Evolutionary conservation across 2,329 filamentous ascomycete species (phyloP), one percentile per base, ranked within the genome.

Genomic region (Fusarium torreyae): DNA sequence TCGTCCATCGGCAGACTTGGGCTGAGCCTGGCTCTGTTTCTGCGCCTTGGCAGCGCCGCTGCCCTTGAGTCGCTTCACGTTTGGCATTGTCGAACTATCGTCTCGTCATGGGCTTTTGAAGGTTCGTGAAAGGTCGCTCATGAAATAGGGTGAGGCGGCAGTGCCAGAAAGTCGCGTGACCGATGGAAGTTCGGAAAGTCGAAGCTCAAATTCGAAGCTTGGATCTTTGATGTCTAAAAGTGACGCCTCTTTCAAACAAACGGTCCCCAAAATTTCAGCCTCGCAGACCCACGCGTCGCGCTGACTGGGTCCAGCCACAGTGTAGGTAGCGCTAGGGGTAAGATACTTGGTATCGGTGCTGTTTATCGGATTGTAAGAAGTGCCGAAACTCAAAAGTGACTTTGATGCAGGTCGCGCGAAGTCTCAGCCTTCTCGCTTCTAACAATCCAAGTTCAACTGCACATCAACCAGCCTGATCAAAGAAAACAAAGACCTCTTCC

Each of bases 51-150:
- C 81, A 63, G 82, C 80, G 73, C 81, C 81, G 78, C 83, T 84
- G 79, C 84, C 84, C 76, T 85, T 88, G 69, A 86, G 83, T 77
- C 87, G 84, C 80, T 89, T 89, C 66, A 87, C 85, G 70, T 83
- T 87, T 73, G 87, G 87, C 87, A 89, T 89, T 68, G 58, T 72
- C 66, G 63, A 51, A 50, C 43, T 61, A 36, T 53, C 45, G 60
- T 74, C 65, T 70, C 66, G 72, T 72, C 74, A 72, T 74, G 60
- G 38, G 60, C 58, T 66, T 14, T 56, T 33, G 24, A 24, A 14
- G 34, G 44, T 52, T 57, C 48, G 62, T 49, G 50, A 42, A 50
- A 38, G 38, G 13, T 34, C 40, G 26, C 48, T 53, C 60, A 55
- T 68, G 42, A 46, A 54, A 53, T 40, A 51, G 51, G 56, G 18